Evolutionary conservation across 257 asterid genomes (phyloP).

Genomic region (Coffea eugenioides): DNA sequence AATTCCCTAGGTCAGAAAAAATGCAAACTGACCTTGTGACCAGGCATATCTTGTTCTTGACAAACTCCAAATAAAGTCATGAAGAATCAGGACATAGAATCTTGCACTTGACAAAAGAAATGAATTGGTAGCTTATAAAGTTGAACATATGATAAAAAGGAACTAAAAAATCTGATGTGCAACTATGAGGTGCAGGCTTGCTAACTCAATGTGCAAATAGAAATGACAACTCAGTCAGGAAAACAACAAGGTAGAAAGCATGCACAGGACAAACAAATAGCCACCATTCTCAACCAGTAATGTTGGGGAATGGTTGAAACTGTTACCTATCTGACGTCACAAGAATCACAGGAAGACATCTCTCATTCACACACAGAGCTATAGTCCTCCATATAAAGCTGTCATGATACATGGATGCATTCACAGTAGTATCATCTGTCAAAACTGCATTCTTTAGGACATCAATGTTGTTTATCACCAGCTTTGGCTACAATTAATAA

Average conservation of each 20-base stretch:
- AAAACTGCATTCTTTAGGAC: constrained; percentile 68
- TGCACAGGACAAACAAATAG: no score
- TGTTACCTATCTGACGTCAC: constrained; percentile 90
- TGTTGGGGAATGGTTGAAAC: neutral
- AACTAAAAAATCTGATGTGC: neutral
- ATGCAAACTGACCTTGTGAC: no score
- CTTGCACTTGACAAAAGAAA: no score
- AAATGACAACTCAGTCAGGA: neutral
- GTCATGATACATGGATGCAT: constrained; percentile 90
- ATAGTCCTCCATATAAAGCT: constrained; percentile 88
- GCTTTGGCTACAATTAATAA: constrained; percentile 75
- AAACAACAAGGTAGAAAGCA: no score
- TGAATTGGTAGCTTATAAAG: no score
- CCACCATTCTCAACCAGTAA: neutral
- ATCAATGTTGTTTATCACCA: constrained; percentile 95
- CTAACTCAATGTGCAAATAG: neutral
- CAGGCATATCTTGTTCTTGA: no score
- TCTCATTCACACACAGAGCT: constrained; percentile 88
- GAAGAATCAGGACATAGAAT: no score
- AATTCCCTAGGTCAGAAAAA: no score
- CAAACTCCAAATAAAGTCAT: no score
- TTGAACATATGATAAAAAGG: no score
- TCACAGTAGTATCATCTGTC: constrained; percentile 58
- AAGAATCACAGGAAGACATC: constrained; percentile 74
- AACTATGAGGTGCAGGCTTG: neutral